Evolutionary conservation across 768 basidiomycete genomes (phyloP), one percentile per base, ranked within the genome.

Genomic region (Termitomyces sp.): DNA sequence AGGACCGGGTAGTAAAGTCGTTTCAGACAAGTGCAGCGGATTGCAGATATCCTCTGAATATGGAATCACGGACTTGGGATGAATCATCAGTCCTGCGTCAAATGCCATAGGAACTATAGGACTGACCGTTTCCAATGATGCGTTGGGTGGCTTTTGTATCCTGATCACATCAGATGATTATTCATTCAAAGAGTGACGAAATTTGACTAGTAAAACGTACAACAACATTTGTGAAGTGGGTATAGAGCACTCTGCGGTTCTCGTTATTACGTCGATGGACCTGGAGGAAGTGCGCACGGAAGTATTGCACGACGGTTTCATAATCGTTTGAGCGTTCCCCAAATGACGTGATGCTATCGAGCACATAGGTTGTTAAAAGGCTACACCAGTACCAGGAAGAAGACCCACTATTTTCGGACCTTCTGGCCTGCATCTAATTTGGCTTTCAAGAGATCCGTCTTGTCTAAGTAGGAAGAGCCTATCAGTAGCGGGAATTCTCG

Each of bases 251-350:
- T 49, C 90, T 81, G 41, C 83, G 79, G 61, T 87, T 86, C 62
- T 90, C 84, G 60, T 91, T 90, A 56, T 89, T 92, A 59, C 80
- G 79, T 62, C 84, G 74, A 66, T 91, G 89, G 17, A 88, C 85
- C 68, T 93, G 89, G 57, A 89, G 71, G 71, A 93, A 93, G 62
- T 93, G 91, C 35, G 88, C 86, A 10, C 88, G 85, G 80, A 93
- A 93, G 70, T 93, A 93, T 64, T 87, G 83, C 42, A 90, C 83
- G 21, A 90, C 88, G 5, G 85, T 82, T 55, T 91, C 87, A 63
- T 85, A 90, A 62, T 86, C 87, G 65, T 93, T 92, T n/a, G 81
- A 70, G 40, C 90, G 82, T 59, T 89, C 84, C 26, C 86, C 87
- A 59, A 85, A 91, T 6, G 90, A 91, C 34, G 90, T 83, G 63